Evolutionary conservation across 352 stramenopile genomes (phyloP).

Genomic region (Globisporangium cylindrosporum): DNA sequence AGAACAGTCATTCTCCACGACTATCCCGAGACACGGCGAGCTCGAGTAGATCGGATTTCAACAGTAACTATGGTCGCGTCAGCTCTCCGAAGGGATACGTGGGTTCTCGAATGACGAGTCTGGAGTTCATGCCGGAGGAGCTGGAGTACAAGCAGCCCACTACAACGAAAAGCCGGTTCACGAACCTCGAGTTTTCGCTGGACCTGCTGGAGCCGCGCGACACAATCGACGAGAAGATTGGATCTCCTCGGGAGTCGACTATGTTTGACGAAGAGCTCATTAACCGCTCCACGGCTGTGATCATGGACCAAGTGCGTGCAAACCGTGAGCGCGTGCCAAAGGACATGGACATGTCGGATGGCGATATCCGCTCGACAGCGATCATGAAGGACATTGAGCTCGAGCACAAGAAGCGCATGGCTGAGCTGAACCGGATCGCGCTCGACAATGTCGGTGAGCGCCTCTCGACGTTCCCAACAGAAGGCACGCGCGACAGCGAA

Average conservation of each 20-base stretch:
- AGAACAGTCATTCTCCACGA: slow-evolving; percentile 11
- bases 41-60: slow-evolving; percentile 21
- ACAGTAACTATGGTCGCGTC: slow-evolving; percentile 2
- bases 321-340: slow-evolving; percentile 25
- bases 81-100: slow-evolving; percentile 8
- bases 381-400: slow-evolving; percentile 42
- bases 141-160: slow-evolving; percentile 3
- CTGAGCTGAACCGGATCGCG: slow-evolving; percentile 50
- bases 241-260: slow-evolving; percentile 22
- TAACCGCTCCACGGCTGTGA: slow-evolving; percentile 41
- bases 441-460: slow-evolving; percentile 42
- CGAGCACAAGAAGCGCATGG: slow-evolving; percentile 52
- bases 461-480: slow-evolving; percentile 27
- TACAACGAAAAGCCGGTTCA: slow-evolving; percentile 7
- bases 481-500: slow-evolving; percentile 1
- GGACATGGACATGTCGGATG: slow-evolving; percentile 8
- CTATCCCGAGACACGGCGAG: slow-evolving; percentile 18
- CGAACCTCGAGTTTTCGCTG: slow-evolving; percentile 17
- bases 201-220: slow-evolving; percentile 16
- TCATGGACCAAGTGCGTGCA: slow-evolving; percentile 45
- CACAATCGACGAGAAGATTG: slow-evolving; percentile 11
- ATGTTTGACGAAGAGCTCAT: slow-evolving; percentile 47
- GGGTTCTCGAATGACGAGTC: slow-evolving; percentile 8
- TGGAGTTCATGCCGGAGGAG: slow-evolving; percentile 17
- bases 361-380: slow-evolving; percentile 26